A percentile compares a stretch with the other conserved stretches of the same genome.
These are phyloP conservation scores for Trypanosoma congolense DNA, from an alignment of 208 protist species.

Conservation along the genomic window DNA sequence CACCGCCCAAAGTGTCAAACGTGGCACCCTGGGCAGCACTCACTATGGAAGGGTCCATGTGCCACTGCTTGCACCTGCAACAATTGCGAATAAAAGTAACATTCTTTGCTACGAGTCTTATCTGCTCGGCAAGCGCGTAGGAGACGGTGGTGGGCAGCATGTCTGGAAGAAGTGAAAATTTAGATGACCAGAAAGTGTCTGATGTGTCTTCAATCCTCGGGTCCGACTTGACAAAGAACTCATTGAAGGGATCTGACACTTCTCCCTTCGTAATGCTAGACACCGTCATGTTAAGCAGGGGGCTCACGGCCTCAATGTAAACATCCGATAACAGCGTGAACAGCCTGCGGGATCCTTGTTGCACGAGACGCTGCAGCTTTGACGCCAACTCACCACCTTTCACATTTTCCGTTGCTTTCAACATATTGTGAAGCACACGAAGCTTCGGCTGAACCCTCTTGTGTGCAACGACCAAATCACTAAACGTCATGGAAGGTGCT, in stretches of 20 bases:
- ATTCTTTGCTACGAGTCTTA: constrained; percentile 57
- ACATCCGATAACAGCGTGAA: constrained; percentile 40
- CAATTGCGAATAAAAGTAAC: constrained; percentile 54
- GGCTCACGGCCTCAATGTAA: constrained; percentile 55
- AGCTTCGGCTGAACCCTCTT: constrained; percentile 58
- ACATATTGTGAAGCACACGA: constrained; percentile 40
- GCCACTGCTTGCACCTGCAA: constrained; percentile 55
- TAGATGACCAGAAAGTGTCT: constrained; percentile 46
- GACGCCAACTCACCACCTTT: constrained; percentile 60
- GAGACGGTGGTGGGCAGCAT: constrained; percentile 63
- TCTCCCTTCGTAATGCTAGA: constrained; percentile 49
- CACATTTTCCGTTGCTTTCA: constrained; percentile 42
- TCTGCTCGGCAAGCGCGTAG: constrained; percentile 34
- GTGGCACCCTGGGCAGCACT: constrained; percentile 31
- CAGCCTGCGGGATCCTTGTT: constrained; percentile 52
- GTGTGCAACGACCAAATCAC: constrained; percentile 49
- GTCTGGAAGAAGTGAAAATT: constrained; percentile 37
- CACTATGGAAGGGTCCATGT: constrained; percentile 47
- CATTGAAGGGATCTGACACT: constrained; percentile 50
- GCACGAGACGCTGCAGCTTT: constrained; percentile 37
- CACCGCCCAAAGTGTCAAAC: constrained; percentile 36
- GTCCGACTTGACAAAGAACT: constrained; percentile 54
- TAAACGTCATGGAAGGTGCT: constrained; percentile 27
- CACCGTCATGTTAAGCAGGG: constrained; percentile 52
- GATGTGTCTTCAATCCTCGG: constrained; percentile 36